Base-by-base conservation (phyloP, 208 protist genomes). In the Leishmania mexicana region DNA sequence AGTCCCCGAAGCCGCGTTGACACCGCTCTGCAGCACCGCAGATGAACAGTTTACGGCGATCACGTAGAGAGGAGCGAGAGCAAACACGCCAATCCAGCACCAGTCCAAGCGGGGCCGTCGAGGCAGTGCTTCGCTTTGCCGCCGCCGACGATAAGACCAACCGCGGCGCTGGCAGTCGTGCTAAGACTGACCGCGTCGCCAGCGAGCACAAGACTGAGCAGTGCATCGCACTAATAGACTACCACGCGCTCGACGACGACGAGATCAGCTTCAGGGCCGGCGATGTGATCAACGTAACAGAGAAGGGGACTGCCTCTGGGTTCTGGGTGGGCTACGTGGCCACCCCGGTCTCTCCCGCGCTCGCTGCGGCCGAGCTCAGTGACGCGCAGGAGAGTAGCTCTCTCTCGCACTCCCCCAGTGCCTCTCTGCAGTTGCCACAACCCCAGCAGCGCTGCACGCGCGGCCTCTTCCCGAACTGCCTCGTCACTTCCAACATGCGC, bases 251-350 rank as follows among this genome's bases (percentile, higher is more conserved):
- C 7, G 57, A 74, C 13, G 42, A 72, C 2, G 93, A 96, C 65
- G 95, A 98, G 78, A 92, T 98, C 47, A 95, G 90, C 80, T 98
- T 98, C 84, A 84, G 75, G 28, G 84, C 87, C n/a, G 93, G 93
- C 19, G 96, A 96, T 71, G 84, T 98, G 35, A 95, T 98, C 73
- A 84, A 85, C 40, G 93, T 97, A n/a, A 94, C 89, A 4, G 87
- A 84, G 21, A 97, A 98, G 83, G 90, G 87, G 38, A 81, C 85
- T 54, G 87, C 89, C 49, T 93, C 90, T 35, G 96, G 96, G 5
- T 98, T 93, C 87, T 98, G 95, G 95, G 79, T 95, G 65, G 96
- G 96, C 38, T 93, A 92, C 77, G 89, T 96, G 15, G 85, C 80
- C 11, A 79, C 75, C 31, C 84, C 79, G 1, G 64, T 80, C 6